phyloP scores from a whole-genome alignment of 1,284 basidiomycete genomes.

The Takashimella tepidaria region DNA sequence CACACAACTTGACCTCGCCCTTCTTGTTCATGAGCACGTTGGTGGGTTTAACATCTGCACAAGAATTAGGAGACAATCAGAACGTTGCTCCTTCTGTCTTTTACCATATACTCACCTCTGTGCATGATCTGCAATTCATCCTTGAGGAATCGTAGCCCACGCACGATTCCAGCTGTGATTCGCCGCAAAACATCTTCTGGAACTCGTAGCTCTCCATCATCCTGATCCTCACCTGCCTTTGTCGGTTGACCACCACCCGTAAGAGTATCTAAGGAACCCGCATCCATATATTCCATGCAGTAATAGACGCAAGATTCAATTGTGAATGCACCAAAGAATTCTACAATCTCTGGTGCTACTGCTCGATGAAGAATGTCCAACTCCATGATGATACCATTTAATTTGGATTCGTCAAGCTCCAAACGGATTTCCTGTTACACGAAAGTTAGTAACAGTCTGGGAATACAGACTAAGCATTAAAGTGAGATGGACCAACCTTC shows the following conservation, averaged over 20 bases:
- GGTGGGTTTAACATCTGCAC: constrained; percentile 77
- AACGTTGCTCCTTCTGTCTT: no score
- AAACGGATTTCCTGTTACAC: constrained; percentile 84
- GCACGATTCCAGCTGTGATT: constrained; percentile 76
- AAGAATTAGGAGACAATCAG: no score
- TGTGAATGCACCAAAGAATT: constrained; percentile 98
- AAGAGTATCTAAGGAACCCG: constrained; percentile 85
- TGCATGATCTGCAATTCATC: constrained; percentile 97
- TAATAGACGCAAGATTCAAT: constrained; percentile 98
- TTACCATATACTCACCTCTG: constrained; percentile 68
- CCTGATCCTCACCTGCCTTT: constrained; percentile 15
- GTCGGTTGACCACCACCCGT: constrained; percentile 51
- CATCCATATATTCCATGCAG: constrained; percentile 99
- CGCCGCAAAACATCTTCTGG: constrained; percentile 81
- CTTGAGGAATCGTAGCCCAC: constrained; percentile 92
- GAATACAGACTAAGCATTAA: no score
- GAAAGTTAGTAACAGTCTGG: constrained; percentile 3
- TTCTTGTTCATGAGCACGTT: constrained; percentile 88
- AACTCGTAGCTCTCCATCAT: constrained; percentile 47
- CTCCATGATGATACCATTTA: constrained; percentile 97
- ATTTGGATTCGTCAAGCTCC: constrained; percentile 90
- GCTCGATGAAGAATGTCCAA: constrained; percentile 95
- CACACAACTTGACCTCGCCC: constrained; percentile 90
- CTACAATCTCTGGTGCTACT: constrained; percentile 84
- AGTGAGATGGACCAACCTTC: constrained; percentile 88